Evolutionary conservation across 2,329 filamentous ascomycete genomes (phyloP), one percentile per base, ranked within the genome.

Genomic region (Dothideomycetes sp.): DNA sequence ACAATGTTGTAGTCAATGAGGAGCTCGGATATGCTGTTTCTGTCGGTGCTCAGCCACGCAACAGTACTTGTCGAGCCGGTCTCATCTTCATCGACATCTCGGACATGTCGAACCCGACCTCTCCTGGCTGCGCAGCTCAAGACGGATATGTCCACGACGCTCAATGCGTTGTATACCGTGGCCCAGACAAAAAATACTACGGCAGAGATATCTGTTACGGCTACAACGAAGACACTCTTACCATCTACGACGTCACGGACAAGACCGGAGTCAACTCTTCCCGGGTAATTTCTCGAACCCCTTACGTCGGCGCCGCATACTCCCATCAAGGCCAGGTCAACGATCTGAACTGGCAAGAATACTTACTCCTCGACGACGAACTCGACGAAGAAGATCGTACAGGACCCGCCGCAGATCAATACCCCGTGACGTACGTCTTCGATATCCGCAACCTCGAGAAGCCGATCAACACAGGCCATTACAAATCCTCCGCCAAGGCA

Each of bases 131-230:
- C 48, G 64, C 65, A 3, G 58, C 61, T 12, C 54, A 64, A 20
- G 71, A 74, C 52, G 71, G 70, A 37, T 75, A 75, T 53, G 69
- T 73, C 13, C 71, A 75, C 54, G 71, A 75, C 47, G 71, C 71
- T 4, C 70, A 76, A 55, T 75, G 72, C 54, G 57, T 76, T 27
- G 62, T 68, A 43, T 71, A 71, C 58, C 60, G 59, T 2, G 69
- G 70, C 3, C 69, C 69, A 1, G 63, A 70, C 45, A 53, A 54
- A 34, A 51, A 59, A 20, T 73, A 69, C 55, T 49, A 56, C 10
- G 67, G 63, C 9, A 54, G 56, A 3, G 66, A 73, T 19, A 68
- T 73, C 47, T 73, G 70, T 60, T 70, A 67, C 55, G 64, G 64
- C 31, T 71, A 69, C 61, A 70, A 71, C 55, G 67, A 69, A 45